phyloP scores from a whole-genome alignment of 2,329 filamentous ascomycete species.

The Aureobasidium namibiae region DNA sequence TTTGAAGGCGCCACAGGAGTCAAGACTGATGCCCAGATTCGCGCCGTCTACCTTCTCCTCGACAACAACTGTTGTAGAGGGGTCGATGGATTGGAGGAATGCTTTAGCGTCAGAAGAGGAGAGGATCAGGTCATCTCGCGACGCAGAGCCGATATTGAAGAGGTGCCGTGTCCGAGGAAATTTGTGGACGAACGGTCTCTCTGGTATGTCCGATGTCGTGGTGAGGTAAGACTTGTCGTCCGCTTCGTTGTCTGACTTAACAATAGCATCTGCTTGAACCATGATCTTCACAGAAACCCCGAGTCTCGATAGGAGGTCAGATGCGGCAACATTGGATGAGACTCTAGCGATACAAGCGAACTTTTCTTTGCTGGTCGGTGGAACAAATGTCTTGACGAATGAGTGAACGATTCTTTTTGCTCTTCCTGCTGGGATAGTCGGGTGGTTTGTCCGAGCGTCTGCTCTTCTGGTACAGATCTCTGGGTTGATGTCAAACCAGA shows the following conservation, averaged over 20 bases:
- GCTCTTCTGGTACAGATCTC: constrained; percentile 10
- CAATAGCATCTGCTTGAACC: not conserved
- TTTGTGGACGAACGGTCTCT: constrained; percentile 7
- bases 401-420: constrained; percentile 8
- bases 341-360: constrained; percentile 12
- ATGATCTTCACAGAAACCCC: not conserved
- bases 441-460: constrained; percentile 11
- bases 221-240: not conserved
- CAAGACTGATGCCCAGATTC: constrained; percentile 13
- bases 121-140: constrained; percentile 11
- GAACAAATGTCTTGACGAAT: constrained; percentile 1
- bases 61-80: not conserved
- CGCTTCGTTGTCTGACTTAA: not conserved
- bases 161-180: constrained; percentile 14
- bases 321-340: not conserved
- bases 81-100: not conserved
- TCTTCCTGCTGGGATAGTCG: constrained; percentile 11
- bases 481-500: constrained; percentile 4
- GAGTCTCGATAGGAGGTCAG: not conserved
- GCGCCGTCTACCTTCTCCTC: constrained; percentile 16
- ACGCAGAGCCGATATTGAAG: constrained; percentile 13
- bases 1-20: not conserved
- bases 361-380: constrained; percentile 1
- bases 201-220: not conserved
- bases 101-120: not conserved